Base-by-base conservation (phyloP, 257 asterid species). In the Nicotiana tomentosiformis region DNA sequence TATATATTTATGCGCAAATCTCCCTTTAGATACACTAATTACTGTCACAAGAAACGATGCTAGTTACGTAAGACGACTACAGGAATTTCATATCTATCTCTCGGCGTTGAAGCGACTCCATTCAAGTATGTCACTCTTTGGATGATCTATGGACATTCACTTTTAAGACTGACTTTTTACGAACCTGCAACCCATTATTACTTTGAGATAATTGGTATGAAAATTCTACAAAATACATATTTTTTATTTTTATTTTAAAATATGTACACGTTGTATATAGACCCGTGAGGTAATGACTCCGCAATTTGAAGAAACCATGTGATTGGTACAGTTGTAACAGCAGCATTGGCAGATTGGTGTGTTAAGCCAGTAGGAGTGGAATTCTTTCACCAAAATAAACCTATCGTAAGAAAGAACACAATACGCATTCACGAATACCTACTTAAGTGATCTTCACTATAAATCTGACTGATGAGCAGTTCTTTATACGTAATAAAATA, bases 331-430 rank as follows among this genome's bases (percentile, higher is more conserved):
- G 46, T 16, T 18, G 0, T 6, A 57, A 3, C 1, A 43, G 78
- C 11, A 46, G 58, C 35, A 43, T n/a, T 70, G 33, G 58, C 20
- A 11, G 60, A 15, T 12, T 66, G 69, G 12, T 32, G 79, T 12
- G 58, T 35, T 43, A 39, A 68, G n/a, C 18, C 78, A 70, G 78
- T 70, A 49, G 79, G 79, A 23, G 15, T 11, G 9, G 30, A 26
- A 14, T 4, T 20, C 39, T 72, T 72, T 72, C 79, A 72, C 79
- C 37, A 72, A 72, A 72, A 72, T 7, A 72, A 46, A 72, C 79
- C 6, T 72, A 23, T 72, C 60, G 39, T 72, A 72, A 72, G 61
- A 46, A 72, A 46, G 20, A 23, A 23, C 37, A 72, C 6, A 46
- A 72, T 20, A 46, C 7, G 20, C n/a, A 46, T 20, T 46, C 11